Evolutionary conservation across 768 basidiomycete species (phyloP).

Genomic region (Symmetrospora coprosmae): DNA sequence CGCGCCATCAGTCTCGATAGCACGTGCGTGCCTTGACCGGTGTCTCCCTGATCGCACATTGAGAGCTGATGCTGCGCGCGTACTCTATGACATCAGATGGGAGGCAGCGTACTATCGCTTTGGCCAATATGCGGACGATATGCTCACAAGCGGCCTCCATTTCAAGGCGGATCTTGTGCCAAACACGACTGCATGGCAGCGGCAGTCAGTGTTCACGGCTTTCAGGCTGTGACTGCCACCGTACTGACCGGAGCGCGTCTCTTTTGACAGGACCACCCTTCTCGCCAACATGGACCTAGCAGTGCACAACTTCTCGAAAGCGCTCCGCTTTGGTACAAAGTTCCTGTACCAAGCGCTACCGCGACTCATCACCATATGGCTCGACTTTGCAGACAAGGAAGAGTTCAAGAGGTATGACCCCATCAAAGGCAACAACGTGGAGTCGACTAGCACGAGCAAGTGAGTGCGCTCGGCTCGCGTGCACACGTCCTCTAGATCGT

Average conservation of each 20-base stretch:
- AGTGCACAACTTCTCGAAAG: conserved; percentile 34
- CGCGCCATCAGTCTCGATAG: conserved; percentile 37
- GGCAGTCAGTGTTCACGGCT: too few relatives aligned
- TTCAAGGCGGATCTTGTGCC: too few relatives aligned
- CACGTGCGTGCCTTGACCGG: conserved; percentile 33
- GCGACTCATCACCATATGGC: conserved; percentile 81
- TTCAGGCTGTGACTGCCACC: too few relatives aligned
- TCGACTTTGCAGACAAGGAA: conserved; percentile 67
- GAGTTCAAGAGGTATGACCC: conserved; percentile 29
- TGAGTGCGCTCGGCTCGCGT: not conserved
- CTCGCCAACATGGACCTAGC: not conserved
- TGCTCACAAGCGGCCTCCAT: conserved; percentile 16
- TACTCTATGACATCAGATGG: not conserved
- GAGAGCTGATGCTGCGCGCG: not conserved
- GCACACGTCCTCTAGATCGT: not conserved
- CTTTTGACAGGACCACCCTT: not conserved
- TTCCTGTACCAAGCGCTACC: conserved; percentile 93
- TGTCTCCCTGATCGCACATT: too few relatives aligned
- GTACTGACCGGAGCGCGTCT: too few relatives aligned
- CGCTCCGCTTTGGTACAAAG: conserved; percentile 73
- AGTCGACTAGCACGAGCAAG: not conserved
- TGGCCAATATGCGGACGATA: conserved; percentile 19
- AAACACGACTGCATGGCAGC: too few relatives aligned
- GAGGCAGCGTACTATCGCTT: conserved; percentile 18
- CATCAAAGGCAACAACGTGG: not conserved